phyloP scores from a whole-genome alignment of 202 grass and related monocot genomes.

The Sporobolus alterniflorus region DNA sequence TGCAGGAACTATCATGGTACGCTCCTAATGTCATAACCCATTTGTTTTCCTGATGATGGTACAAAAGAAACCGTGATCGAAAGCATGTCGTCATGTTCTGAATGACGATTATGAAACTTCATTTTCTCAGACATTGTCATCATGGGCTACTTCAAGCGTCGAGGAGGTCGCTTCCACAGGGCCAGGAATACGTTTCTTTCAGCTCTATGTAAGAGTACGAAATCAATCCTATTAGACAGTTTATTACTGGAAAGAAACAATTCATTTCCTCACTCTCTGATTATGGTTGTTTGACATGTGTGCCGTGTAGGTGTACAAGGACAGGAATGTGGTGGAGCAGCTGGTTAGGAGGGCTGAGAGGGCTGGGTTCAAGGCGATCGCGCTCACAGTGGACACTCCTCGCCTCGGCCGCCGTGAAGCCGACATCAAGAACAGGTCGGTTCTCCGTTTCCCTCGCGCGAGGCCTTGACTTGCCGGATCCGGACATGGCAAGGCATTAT shows the following conservation, averaged over 20 bases:
- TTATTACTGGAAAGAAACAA: not conserved
- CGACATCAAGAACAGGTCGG: conserved; percentile 82
- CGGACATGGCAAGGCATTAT: not conserved
- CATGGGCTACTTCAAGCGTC: conserved; percentile 77
- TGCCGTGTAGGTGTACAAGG: conserved; percentile 74
- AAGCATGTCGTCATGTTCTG: not conserved
- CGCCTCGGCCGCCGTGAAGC: conserved; percentile 77
- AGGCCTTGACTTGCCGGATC: not conserved
- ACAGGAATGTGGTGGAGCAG: conserved; percentile 70
- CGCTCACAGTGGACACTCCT: conserved; percentile 74
- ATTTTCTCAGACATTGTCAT: conserved; percentile 75
- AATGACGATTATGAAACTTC: not conserved
- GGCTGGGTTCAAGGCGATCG: conserved; percentile 84
- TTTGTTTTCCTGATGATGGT: not conserved
- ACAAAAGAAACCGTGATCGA: not conserved
- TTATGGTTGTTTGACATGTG: not conserved
- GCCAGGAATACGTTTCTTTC: conserved; percentile 83
- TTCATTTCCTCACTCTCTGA: not conserved
- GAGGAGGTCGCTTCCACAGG: conserved; percentile 84
- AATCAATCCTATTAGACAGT: not conserved
- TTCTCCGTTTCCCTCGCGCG: not conserved
- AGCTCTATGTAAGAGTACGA: conserved; percentile 90
- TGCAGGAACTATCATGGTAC: conserved; percentile 85
- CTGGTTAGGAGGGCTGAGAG: conserved; percentile 73
- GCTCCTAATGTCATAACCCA: not conserved